Evolutionary conservation across 352 stramenopile genomes (phyloP).

Genomic region (Phytophthora pini): DNA sequence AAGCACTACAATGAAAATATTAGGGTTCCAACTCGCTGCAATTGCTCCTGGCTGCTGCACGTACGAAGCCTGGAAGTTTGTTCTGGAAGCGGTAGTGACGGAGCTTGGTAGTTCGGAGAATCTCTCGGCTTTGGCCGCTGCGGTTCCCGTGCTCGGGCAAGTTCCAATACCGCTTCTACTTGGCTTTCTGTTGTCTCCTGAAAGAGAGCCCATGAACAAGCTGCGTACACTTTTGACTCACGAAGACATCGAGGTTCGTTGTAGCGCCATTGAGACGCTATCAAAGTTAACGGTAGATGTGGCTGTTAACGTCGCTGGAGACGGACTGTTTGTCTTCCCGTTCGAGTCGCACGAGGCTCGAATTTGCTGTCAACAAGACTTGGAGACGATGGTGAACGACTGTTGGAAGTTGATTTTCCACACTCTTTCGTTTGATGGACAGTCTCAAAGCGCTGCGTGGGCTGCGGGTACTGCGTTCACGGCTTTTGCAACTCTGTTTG

Average conservation of each 20-base stretch:
- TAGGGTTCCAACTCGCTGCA: slow-evolving; percentile 72
- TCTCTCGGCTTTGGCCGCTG: slow-evolving; percentile 49
- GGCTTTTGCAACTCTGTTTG: slow-evolving; percentile 68
- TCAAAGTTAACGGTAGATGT: slow-evolving; percentile 59
- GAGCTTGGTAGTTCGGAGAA: slow-evolving; percentile 82
- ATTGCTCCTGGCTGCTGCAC: slow-evolving; percentile 65
- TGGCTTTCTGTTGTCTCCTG: slow-evolving; percentile 63
- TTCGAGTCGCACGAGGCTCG: slow-evolving; percentile 87
- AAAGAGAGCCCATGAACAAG: slow-evolving; percentile 85
- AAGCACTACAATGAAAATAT: slow-evolving; percentile 61
- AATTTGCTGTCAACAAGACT: slow-evolving; percentile 83
- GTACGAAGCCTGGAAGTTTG: slow-evolving; percentile 63
- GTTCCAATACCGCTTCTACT: slow-evolving; percentile 68
- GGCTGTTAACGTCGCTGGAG: slow-evolving; percentile 54
- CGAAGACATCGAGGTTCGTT: slow-evolving; percentile 66
- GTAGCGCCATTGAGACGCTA: slow-evolving; percentile 63
- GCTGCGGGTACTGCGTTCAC: slow-evolving; percentile 57
- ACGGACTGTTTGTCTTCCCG: slow-evolving; percentile 72
- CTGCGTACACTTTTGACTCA: slow-evolving; percentile 71
- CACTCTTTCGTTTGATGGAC: slow-evolving; percentile 42
- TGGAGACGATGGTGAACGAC: slow-evolving; percentile 77
- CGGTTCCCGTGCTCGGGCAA: slow-evolving; percentile 62
- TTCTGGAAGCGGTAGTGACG: slow-evolving; percentile 64
- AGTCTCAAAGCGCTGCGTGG: slow-evolving; percentile 20
- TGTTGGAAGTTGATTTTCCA: slow-evolving; percentile 88